Base-by-base conservation (phyloP, 441 rosid species). In the Populus hybrid region DNA sequence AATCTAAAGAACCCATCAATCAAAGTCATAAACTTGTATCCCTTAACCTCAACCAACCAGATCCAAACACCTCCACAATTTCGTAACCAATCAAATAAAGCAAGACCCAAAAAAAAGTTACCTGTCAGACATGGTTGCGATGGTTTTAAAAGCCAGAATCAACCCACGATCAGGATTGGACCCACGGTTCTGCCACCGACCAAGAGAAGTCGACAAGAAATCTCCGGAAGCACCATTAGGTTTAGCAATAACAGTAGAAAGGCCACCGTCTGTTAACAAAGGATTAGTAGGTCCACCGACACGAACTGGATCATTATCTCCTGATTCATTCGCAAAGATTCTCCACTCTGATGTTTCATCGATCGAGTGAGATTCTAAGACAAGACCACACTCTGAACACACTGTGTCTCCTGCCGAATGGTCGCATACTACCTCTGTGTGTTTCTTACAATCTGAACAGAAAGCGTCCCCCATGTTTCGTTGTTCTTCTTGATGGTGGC, bases 301-400 rank as follows among this genome's bases (percentile, higher is more conserved):
- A 84, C 99, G 99, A 65, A 91, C 94, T 9, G 99, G 99, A 77
- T 94, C 99, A 71, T 92, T 87, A 82, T 93, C 95, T 0, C 90
- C 91, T 6, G 97, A 93, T 87, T 94, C 99, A 77, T 92, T 94
- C 6, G 99, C 99, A 77, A 94, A 94, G 35, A 86, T 93, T 65
- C 99, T 88, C 99, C 99, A 94, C 90, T 94, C 99, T 0, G 97
- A 93, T 6, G 90, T 93, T 85, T 94, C 99, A 45, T 94, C 99
- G 84, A 94, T 93, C 28, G 99, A 92, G 82, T 94, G 99, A 1
- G 99, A 94, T 81, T 95, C 99, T 38, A 95, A 83, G 45, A 95
- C 98, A 66, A 95, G 87, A 1, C 97, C 97, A 80, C 98, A 93
- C 91, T 95, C 97, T 2, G 98, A 95, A 74, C 98, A 93, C 21